phyloP scores from a whole-genome alignment of 192 early-diverging fungal species.

The Allomyces arbusculus region DNA sequence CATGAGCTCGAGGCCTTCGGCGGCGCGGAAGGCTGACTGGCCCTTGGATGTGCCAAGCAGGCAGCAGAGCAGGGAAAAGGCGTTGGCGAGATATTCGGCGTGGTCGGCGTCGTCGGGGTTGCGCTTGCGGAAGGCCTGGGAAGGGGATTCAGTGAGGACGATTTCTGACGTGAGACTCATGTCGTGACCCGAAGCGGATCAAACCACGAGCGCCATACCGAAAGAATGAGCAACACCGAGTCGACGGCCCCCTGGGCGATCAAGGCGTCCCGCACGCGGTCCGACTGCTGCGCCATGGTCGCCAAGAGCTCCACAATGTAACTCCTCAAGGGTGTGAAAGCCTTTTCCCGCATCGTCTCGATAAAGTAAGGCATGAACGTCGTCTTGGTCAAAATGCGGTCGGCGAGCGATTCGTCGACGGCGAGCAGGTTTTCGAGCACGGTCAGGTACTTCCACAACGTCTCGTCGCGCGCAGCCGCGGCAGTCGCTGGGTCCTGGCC shows the following conservation, averaged over 20 bases:
- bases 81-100: constrained; percentile 77
- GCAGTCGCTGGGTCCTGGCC: constrained; percentile 59
- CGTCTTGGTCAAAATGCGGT: constrained; percentile 39
- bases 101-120: constrained; percentile 73
- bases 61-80: constrained; percentile 63
- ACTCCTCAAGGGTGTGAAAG: constrained; percentile 63
- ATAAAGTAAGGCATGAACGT: constrained; percentile 55
- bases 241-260: constrained; percentile 38
- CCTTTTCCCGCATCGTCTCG: constrained; percentile 32
- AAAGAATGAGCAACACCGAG: constrained; percentile 41
- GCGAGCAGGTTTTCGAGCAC: background rate
- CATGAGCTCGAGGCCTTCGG: constrained; percentile 82
- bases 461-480: background rate
- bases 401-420: constrained; percentile 41
- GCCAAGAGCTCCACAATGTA: constrained; percentile 71
- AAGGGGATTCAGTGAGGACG: background rate
- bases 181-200: background rate
- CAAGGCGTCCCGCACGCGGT: constrained; percentile 17
- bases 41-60: constrained; percentile 41
- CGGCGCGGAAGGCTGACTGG: constrained; percentile 53
- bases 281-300: constrained; percentile 55
- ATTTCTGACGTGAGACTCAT: background rate
- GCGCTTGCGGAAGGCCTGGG: constrained; percentile 30
- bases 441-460: background rate
- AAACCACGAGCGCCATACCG: constrained; percentile 10